Conservation (phyloP, 179 eudicot genomes). For the Spergularia azorica region DNA sequence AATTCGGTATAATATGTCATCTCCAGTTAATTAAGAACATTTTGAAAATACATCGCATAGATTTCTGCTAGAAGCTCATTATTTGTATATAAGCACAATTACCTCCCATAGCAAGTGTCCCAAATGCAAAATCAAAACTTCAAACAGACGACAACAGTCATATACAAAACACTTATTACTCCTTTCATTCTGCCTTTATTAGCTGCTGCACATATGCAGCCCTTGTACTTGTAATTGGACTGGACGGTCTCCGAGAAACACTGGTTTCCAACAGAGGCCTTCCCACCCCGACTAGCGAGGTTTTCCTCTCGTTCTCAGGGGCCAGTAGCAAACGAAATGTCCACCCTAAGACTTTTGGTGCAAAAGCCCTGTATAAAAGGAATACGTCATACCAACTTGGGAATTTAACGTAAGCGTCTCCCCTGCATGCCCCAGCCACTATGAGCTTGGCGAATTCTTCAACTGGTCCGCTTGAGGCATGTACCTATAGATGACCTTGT, state of each 20-base stretch:
- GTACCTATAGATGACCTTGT: constrained; percentile 38
- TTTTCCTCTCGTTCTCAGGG: constrained; percentile 36
- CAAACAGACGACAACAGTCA: neutral
- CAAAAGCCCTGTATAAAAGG: constrained; percentile 65
- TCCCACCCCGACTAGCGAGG: constrained; percentile 61
- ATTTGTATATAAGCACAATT: neutral
- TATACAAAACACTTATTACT: neutral
- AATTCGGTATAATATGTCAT: too few relatives aligned
- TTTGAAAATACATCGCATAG: too few relatives aligned
- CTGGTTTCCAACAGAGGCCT: constrained; percentile 52
- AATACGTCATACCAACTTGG: constrained; percentile 85
- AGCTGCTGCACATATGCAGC: constrained; percentile 23
- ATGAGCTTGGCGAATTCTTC: constrained; percentile 68
- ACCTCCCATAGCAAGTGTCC: neutral
- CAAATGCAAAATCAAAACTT: neutral
- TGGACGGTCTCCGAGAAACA: constrained; percentile 30
- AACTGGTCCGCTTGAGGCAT: constrained; percentile 49
- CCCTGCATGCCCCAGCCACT: constrained; percentile 78
- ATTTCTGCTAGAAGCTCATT: too few relatives aligned
- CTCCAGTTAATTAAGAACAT: too few relatives aligned
- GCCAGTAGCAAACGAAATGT: constrained; percentile 58
- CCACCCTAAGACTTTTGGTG: constrained; percentile 73
- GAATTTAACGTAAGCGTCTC: constrained; percentile 68
- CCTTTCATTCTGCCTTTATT: constrained; percentile 21
- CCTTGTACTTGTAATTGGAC: constrained; percentile 26